Conservation (phyloP, 768 basidiomycete genomes). For the Boletus bicolor region DNA sequence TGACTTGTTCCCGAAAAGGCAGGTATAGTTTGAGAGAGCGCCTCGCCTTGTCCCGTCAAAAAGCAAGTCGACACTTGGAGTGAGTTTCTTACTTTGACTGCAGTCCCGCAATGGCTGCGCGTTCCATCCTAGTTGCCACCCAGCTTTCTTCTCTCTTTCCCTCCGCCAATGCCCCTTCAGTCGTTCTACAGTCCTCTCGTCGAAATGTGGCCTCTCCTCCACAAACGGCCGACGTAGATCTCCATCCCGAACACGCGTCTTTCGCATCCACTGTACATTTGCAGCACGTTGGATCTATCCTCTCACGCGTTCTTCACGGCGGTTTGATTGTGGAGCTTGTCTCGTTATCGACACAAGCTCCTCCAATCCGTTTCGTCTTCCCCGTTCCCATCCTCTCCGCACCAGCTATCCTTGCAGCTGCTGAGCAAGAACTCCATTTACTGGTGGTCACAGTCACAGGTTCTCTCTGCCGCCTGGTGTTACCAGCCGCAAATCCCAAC, state of each 20-base stretch:
- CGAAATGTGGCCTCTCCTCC: conserved; percentile 50
- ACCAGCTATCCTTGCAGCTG: conserved; percentile 59
- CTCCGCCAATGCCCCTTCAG: conserved; percentile 44
- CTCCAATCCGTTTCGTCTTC: conserved; percentile 75
- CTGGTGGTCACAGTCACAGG: conserved; percentile 63
- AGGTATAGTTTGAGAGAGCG: conserved; percentile 9
- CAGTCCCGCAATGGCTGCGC: conserved; percentile 23
- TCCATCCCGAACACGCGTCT: conserved; percentile 71
- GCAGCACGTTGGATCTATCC: conserved; percentile 57
- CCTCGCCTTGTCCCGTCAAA: neutral
- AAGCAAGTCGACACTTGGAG: neutral
- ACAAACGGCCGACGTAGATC: conserved; percentile 36
- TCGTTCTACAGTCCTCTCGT: conserved; percentile 58
- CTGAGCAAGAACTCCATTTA: conserved; percentile 57
- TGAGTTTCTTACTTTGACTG: neutral
- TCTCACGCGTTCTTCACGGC: conserved; percentile 71
- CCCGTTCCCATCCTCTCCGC: conserved; percentile 63
- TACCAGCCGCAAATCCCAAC: conserved; percentile 53
- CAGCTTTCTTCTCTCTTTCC: conserved; percentile 66
- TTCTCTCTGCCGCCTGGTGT: conserved; percentile 68
- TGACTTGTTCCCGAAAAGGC: conserved; percentile 21
- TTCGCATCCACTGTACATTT: conserved; percentile 58
- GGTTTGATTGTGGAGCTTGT: conserved; percentile 73
- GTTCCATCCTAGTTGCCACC: conserved; percentile 46
- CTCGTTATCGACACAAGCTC: conserved; percentile 62